Conservation (phyloP, 768 basidiomycete genomes). For the Phlebiopsis flavidoalba region DNA sequence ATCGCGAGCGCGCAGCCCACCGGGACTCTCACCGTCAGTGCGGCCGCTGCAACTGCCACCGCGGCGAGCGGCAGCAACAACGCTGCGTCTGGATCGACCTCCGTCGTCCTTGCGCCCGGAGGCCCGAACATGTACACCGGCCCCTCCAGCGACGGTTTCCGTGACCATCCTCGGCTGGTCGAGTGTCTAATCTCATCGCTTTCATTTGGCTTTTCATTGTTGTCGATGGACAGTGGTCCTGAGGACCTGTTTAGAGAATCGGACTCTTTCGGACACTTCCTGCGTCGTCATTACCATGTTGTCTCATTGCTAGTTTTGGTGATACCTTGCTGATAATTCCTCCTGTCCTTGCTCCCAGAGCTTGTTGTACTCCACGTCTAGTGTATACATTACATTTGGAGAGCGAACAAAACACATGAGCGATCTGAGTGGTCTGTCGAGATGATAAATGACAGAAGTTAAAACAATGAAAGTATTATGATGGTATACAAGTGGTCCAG, state of each 20-base stretch:
- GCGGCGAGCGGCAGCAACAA: slow-evolving; percentile 14
- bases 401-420: not conserved
- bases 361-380: not conserved
- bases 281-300: not conserved
- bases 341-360: slow-evolving; percentile 1
- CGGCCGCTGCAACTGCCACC: slow-evolving; percentile 18
- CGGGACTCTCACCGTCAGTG: slow-evolving; percentile 17
- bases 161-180: slow-evolving; percentile 46
- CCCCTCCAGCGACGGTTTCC: slow-evolving; percentile 33
- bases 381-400: slow-evolving; percentile 2
- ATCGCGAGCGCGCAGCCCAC: slow-evolving; percentile 15
- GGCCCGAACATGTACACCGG: slow-evolving; percentile 40
- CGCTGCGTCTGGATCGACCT: slow-evolving; percentile 13
- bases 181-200: slow-evolving; percentile 12
- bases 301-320: not conserved
- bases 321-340: not conserved
- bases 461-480: not conserved
- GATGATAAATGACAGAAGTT: no score
- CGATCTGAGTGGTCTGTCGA: not conserved
- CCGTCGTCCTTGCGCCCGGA: slow-evolving; percentile 21
- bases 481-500: not conserved
- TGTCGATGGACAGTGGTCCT: not conserved
- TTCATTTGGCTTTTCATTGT: not conserved
- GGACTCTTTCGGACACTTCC: slow-evolving; percentile 1
- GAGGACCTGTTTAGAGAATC: not conserved